A percentile compares a stretch with the other conserved stretches of the same genome.
These are phyloP conservation scores for Fusarium torulosum DNA, from an alignment of 2,329 filamentous ascomycete genomes.

Conservation along the genomic window DNA sequence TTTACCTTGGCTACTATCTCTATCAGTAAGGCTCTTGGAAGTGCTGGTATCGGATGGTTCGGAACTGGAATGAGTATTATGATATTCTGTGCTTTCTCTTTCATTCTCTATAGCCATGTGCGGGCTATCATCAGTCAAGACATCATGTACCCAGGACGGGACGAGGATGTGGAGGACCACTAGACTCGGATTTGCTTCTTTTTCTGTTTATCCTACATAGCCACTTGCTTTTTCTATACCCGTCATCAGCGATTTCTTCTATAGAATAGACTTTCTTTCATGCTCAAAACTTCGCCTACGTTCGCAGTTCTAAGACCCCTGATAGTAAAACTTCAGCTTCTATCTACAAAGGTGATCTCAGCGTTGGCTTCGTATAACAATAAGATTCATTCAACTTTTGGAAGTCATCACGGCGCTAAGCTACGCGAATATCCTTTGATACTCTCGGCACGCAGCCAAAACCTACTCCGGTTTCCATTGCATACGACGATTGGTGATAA, in stretches of 20 bases:
- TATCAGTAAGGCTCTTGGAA: conserved; percentile 62
- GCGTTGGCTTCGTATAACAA: too few species aligned
- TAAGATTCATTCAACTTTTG: too few species aligned
- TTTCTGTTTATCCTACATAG: not conserved
- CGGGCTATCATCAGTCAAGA: conserved; percentile 63
- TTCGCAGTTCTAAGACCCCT: fast-evolving
- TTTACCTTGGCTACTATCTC: conserved; percentile 68
- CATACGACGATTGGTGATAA: too few species aligned
- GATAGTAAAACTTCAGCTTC: not conserved
- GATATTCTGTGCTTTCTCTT: conserved; percentile 57
- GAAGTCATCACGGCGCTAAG: too few species aligned
- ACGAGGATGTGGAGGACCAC: conserved; percentile 65
- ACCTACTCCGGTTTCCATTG: too few species aligned
- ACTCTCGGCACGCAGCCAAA: too few species aligned
- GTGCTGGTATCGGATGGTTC: conserved; percentile 59
- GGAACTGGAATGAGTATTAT: conserved; percentile 65
- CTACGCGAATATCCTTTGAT: too few species aligned
- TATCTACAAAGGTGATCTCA: not conserved
- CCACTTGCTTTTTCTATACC: not conserved
- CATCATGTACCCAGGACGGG: conserved; percentile 66
- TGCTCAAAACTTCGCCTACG: not conserved
- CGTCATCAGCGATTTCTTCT: not conserved
- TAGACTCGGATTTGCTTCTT: conserved; percentile 29
- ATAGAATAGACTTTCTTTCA: not conserved
- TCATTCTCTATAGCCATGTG: conserved; percentile 57